Conservation (phyloP, 306 rosid genomes). For the Fragaria ananassa region DNA sequence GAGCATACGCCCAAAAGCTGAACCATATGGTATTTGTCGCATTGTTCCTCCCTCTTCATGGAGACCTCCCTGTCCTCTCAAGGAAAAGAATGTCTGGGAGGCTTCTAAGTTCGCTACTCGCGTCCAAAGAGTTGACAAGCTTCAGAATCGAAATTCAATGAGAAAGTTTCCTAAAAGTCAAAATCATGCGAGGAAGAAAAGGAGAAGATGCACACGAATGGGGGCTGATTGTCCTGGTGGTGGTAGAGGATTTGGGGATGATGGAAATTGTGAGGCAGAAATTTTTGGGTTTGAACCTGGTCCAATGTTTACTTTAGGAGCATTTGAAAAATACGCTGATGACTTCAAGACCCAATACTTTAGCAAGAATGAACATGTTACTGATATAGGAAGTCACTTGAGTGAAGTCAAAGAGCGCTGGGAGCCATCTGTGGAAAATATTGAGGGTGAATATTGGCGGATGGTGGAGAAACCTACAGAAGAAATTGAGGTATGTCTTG, state of each 20-base stretch:
- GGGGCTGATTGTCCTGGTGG: slow-evolving; percentile 52
- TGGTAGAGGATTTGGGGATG: slow-evolving; percentile 42
- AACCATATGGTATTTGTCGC: slow-evolving; percentile 91
- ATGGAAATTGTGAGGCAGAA: slow-evolving; percentile 59
- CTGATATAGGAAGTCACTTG: slow-evolving; percentile 41
- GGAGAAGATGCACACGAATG: slow-evolving; percentile 71
- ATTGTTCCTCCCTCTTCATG: slow-evolving; percentile 96
- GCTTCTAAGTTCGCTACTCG: slow-evolving; percentile 84
- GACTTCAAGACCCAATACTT: slow-evolving; percentile 79
- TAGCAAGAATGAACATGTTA: slow-evolving; percentile 38
- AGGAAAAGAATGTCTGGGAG: slow-evolving; percentile 68
- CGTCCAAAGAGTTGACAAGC: slow-evolving; percentile 91
- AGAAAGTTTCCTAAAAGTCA: slow-evolving; percentile 53
- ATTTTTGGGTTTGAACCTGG: slow-evolving; percentile 99
- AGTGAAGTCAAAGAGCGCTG: slow-evolving; percentile 30
- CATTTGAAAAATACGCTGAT: slow-evolving; percentile 77
- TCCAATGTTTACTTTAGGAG: slow-evolving; percentile 74
- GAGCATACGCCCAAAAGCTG: slow-evolving; percentile 74
- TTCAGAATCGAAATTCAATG: slow-evolving; percentile 81
- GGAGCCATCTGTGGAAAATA: slow-evolving; percentile 73
- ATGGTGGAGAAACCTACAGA: slow-evolving; percentile 97
- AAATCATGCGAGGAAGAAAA: slow-evolving; percentile 69
- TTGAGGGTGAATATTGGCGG: slow-evolving; percentile 99
- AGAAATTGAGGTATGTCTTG: slow-evolving; percentile 81
- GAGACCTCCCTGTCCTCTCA: slow-evolving; percentile 94